phyloP scores from a whole-genome alignment of 2,329 filamentous ascomycete species.

The Pseudogymnoascus sp. region DNA sequence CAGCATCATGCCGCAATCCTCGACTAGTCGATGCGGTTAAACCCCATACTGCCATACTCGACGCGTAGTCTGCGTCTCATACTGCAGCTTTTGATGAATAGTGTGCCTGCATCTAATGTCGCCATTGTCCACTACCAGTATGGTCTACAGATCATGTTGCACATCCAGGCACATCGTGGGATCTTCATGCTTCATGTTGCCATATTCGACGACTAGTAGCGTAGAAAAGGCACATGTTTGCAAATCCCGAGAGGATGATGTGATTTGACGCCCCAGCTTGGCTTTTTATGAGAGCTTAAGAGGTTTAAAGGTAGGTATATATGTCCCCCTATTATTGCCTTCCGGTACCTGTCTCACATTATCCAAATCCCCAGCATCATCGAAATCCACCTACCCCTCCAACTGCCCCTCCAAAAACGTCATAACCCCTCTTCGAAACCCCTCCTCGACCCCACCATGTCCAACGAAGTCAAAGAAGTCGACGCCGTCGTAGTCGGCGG shows the following conservation, averaged over 20 bases:
- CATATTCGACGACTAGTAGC: neutral
- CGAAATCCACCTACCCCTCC: neutral
- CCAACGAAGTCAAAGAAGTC: neutral
- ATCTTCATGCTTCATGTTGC: neutral
- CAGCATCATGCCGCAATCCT: neutral
- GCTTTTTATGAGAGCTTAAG: neutral
- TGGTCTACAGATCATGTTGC: neutral
- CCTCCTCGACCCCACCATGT: neutral
- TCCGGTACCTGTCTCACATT: neutral
- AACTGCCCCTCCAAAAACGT: neutral
- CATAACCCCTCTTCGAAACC: neutral
- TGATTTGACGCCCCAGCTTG: neutral
- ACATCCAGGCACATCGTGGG: neutral
- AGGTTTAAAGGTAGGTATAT: neutral
- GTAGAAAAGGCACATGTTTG: too few species aligned
- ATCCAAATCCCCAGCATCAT: neutral
- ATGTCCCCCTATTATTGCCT: neutral
- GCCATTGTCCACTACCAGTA: neutral
- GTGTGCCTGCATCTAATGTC: neutral
- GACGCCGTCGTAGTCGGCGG: constrained; percentile 28
- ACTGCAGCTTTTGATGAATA: neutral
- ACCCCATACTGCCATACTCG: neutral
- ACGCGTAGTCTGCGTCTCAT: neutral
- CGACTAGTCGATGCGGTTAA: neutral
- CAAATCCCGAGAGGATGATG: neutral